These are phyloP conservation scores for Papilionanthe hybrid DNA, from an alignment of 116 monocot genomes.

Conservation along the genomic window DNA sequence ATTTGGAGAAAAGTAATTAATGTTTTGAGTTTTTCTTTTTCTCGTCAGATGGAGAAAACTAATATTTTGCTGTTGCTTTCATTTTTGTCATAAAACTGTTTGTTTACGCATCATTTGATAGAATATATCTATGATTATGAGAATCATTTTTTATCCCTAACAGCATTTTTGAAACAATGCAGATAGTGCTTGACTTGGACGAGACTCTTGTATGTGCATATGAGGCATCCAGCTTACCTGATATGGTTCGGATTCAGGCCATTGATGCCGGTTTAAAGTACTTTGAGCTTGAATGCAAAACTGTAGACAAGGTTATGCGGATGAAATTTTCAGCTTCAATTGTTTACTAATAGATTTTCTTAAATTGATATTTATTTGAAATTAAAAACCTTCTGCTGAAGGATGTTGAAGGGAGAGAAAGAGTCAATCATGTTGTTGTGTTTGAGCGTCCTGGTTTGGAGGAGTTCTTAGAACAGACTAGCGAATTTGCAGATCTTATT, in stretches of 20 bases:
- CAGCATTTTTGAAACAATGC: constrained; percentile 9
- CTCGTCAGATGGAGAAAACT: background rate
- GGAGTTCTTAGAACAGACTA: constrained; percentile 62
- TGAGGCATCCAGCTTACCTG: constrained; percentile 72
- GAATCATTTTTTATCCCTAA: background rate
- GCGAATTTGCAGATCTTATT: constrained; percentile 80
- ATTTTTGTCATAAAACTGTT: background rate
- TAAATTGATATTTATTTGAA: background rate
- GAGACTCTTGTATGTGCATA: constrained; percentile 96
- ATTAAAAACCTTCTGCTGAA: constrained; percentile 15
- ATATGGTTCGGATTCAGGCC: constrained; percentile 59
- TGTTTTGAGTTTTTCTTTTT: background rate
- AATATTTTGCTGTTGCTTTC: background rate
- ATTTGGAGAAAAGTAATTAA: background rate
- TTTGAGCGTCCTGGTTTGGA: constrained; percentile 86
- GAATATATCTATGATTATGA: background rate
- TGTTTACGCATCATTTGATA: no score
- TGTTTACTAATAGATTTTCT: background rate
- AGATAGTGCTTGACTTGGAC: constrained; percentile 93
- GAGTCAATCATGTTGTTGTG: constrained; percentile 80
- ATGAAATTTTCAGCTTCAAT: background rate
- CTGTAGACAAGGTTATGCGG: constrained; percentile 53
- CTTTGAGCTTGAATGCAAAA: constrained; percentile 80
- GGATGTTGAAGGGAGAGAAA: constrained; percentile 80
- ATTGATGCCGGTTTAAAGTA: constrained; percentile 75